Percentiles rank a stretch among this genome's conserved stretches.
phyloP scores from a whole-genome alignment of 768 basidiomycete genomes.

The Suillus lakei region DNA sequence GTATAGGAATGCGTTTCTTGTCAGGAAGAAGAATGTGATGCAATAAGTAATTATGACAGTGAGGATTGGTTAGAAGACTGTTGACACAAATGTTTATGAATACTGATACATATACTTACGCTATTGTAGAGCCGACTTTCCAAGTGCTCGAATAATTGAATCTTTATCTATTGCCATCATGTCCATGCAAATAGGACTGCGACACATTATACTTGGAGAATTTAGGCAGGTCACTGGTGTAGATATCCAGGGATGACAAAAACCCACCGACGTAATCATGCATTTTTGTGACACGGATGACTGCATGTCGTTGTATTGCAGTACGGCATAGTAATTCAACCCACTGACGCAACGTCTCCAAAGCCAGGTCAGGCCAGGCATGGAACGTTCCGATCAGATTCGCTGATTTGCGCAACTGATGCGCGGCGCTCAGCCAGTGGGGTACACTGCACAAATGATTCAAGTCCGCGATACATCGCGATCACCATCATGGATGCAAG shows the following conservation, averaged over 20 bases:
- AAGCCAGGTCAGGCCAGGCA: not conserved
- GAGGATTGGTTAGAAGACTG: no score
- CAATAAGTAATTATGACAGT: no score
- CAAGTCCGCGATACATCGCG: not conserved
- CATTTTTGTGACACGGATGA: not conserved
- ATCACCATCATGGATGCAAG: not conserved
- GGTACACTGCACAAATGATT: not conserved
- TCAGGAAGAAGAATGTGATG: no score
- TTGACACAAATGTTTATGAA: no score
- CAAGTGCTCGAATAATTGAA: no score
- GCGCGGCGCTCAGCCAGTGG: no score
- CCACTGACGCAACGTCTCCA: not conserved
- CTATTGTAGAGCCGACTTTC: no score
- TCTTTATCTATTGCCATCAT: no score
- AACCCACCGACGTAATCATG: not conserved
- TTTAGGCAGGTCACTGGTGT: not conserved
- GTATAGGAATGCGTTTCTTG: no score
- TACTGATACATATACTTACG: no score
- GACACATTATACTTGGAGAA: not conserved
- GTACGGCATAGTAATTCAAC: not conserved
- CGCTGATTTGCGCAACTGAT: no score
- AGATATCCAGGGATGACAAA: not conserved
- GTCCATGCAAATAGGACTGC: not conserved
- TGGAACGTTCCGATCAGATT: not conserved
- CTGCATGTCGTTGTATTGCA: not conserved